Base-by-base conservation (phyloP, 2,329 filamentous ascomycete species). In the Trichophyton benhamiae region DNA sequence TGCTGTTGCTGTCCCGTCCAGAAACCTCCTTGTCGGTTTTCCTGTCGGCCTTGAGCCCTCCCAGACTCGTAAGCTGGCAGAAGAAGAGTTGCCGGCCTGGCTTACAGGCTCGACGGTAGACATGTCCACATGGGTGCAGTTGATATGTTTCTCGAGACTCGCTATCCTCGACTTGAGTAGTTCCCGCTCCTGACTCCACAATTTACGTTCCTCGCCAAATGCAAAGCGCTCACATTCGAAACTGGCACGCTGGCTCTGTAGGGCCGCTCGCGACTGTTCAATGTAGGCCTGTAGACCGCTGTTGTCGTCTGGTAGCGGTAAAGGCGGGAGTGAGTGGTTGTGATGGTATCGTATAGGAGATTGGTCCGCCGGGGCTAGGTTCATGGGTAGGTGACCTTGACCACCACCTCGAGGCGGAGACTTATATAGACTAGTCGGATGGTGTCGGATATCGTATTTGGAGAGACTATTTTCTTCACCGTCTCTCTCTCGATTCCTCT, bases 141-240 rank as follows among this genome's bases (percentile, higher is more conserved):
- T 41, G 53, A 74, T 53, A 46, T 68, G 65, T 15, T 67, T 67
- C 65, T 78, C 76, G 46, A 78, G 63, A 62, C 77, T 73, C 6
- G 68, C 65, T 59, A 79, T 78, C 59, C 72, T 72, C 33, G 71
- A 66, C 64, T 71, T 74, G 36, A 79, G 66, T 42, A 78, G 64
- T n/a, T 66, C 65, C 42, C 76, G 68, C 66, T 79, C 77, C 55
- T 73, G 73, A 22, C 75, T 72, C 77, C 77, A 79, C 36, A 78
- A 63, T 61, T 67, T 73, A 58, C 77, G 69, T 63, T 79, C 77
- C 46, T 76, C 70, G 2, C 72, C 70, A 62, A 78, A 78, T 4
- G 75, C 66, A 33, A 67, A 65, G 62, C 76, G 69, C 60, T 78
- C 74, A 8, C 67, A 68, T 61, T 77, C 74, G 44, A 77, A 76